phyloP scores from a whole-genome alignment of 1,139 yeast genomes.

The Candida labiduridarum region DNA sequence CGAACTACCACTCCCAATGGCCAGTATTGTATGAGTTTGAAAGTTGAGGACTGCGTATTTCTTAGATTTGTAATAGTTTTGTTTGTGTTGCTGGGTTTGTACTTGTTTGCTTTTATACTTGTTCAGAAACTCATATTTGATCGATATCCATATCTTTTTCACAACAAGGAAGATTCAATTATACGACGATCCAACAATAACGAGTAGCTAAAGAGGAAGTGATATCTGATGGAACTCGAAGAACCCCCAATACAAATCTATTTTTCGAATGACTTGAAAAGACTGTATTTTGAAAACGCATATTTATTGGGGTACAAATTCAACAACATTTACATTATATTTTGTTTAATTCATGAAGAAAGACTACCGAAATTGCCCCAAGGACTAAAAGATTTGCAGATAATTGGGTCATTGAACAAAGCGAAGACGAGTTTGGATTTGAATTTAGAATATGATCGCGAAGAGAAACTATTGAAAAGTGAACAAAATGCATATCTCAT shows the following conservation, averaged over 20 bases:
- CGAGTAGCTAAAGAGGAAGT: background rate
- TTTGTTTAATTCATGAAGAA: slow-evolving; percentile 19
- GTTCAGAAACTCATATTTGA: slow-evolving; percentile 9
- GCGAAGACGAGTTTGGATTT: slow-evolving; percentile 11
- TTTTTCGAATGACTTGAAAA: slow-evolving; percentile 37
- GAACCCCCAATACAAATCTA: slow-evolving; percentile 27
- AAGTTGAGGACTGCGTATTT: background rate
- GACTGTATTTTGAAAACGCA: slow-evolving; percentile 9
- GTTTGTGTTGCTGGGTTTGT: background rate
- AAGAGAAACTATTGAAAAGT: background rate
- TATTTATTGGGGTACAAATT: slow-evolving; percentile 31
- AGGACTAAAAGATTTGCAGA: slow-evolving; percentile 18
- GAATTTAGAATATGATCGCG: slow-evolving; percentile 12
- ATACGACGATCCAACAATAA: background rate
- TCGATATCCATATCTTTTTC: slow-evolving; percentile 9
- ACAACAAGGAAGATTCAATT: background rate
- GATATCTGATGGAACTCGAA: slow-evolving; percentile 20
- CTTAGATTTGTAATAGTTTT: slow-evolving; percentile 1
- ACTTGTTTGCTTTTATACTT: background rate
- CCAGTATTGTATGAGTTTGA: slow-evolving; percentile 1
- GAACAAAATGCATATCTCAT: slow-evolving; percentile 41
- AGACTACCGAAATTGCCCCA: slow-evolving; percentile 14
- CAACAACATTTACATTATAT: slow-evolving; percentile 27
- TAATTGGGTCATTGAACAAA: slow-evolving; percentile 25
- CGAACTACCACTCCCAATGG: background rate